These are phyloP conservation scores for Candida montana DNA, from an alignment of 805 yeast species.

Conservation along the genomic window DNA sequence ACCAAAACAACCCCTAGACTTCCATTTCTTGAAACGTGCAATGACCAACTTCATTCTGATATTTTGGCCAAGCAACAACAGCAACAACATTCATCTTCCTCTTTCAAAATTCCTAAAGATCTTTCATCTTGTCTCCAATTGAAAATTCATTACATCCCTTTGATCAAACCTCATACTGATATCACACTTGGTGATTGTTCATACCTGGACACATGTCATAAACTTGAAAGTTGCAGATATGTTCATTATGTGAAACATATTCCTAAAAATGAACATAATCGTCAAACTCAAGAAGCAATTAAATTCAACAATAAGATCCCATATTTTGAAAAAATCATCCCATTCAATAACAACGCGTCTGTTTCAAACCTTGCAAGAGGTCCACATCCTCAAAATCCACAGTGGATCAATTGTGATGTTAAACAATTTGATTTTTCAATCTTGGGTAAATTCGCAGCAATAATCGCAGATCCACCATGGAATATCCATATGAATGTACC, in stretches of 20 bases:
- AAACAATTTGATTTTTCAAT: conserved; percentile 61
- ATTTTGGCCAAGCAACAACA: conserved; percentile 21
- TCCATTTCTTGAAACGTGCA: conserved; percentile 49
- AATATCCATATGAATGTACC: conserved; percentile 87
- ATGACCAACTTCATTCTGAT: conserved; percentile 25
- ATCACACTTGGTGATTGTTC: conserved; percentile 80
- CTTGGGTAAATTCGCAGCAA: conserved; percentile 76
- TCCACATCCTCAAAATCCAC: conserved; percentile 45
- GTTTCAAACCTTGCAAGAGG: conserved; percentile 30
- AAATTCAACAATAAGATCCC: conserved; percentile 17
- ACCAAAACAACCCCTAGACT: conserved; percentile 31
- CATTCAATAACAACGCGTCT: conserved; percentile 31
- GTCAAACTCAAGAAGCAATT: conserved; percentile 18
- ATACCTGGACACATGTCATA: conserved; percentile 89
- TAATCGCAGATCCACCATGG: conserved; percentile 89
- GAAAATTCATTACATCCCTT: conserved; percentile 49
- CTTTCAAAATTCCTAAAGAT: conserved; percentile 26
- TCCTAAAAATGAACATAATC: conserved; percentile 29
- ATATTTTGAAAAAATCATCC: conserved; percentile 23
- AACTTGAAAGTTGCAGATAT: conserved; percentile 72
- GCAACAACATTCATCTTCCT: background rate
- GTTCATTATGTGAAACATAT: conserved; percentile 59
- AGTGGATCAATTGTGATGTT: conserved; percentile 87
- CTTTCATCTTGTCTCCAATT: conserved; percentile 12
- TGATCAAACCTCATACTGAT: conserved; percentile 61